Conservation (phyloP, 2,329 filamentous ascomycete genomes). For the Didymella keratinophila region DNA sequence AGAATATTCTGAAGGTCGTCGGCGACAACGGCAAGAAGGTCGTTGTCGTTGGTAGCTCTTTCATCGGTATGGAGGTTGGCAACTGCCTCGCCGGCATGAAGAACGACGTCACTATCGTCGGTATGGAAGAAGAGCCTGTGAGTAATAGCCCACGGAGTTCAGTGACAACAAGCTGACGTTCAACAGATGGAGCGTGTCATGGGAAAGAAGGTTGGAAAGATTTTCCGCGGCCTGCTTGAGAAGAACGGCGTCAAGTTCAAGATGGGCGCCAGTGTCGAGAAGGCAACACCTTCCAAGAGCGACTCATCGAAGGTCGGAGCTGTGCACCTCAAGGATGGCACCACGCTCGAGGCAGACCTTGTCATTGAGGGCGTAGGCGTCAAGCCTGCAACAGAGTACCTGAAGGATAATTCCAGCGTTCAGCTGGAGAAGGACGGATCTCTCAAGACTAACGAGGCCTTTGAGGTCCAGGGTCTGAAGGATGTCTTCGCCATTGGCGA, state of each 20-base stretch:
- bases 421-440: conserved; percentile 85
- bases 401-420: conserved; percentile 74
- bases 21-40: conserved; percentile 88
- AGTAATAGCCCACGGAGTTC: not conserved
- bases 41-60: conserved; percentile 89
- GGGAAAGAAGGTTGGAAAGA: conserved; percentile 78
- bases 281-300: conserved; percentile 74
- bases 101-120: conserved; percentile 85
- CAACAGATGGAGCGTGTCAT: conserved; percentile 80
- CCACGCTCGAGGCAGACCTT: conserved; percentile 81
- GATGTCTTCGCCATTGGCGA: conserved; percentile 94
- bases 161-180: not conserved
- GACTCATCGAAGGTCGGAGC: conserved; percentile 78
- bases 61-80: conserved; percentile 98
- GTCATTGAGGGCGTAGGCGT: conserved; percentile 94
- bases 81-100: conserved; percentile 77
- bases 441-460: conserved; percentile 79
- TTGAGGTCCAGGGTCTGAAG: conserved; percentile 75
- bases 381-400: conserved; percentile 81
- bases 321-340: conserved; percentile 85
- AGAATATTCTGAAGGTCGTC: conserved; percentile 79
- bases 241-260: conserved; percentile 89
- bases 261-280: conserved; percentile 81
- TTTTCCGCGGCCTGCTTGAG: conserved; percentile 81
- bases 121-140: conserved; percentile 80